Conservation (phyloP, 352 stramenopile genomes). For the Phytophthora macrochlamydospora region DNA sequence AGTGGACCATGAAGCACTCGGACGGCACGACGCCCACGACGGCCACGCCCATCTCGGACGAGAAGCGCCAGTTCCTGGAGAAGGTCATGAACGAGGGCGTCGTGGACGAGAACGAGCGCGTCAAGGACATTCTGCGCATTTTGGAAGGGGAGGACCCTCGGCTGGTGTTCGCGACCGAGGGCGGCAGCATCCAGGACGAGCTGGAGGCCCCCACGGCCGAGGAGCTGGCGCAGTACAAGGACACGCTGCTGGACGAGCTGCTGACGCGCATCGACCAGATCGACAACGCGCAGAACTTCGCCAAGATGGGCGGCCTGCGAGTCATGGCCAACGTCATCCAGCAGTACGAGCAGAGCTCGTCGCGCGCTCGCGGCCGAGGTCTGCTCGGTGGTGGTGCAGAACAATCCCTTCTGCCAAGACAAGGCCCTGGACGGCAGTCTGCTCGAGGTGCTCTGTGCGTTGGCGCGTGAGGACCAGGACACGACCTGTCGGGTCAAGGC, state of each 20-base stretch:
- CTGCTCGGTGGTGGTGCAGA: slow-evolving; percentile 83
- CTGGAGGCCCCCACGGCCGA: slow-evolving; percentile 49
- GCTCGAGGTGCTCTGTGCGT: slow-evolving; percentile 68
- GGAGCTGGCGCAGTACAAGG: slow-evolving; percentile 82
- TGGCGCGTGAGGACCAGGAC: slow-evolving; percentile 63
- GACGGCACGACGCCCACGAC: slow-evolving; percentile 76
- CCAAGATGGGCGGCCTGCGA: slow-evolving; percentile 79
- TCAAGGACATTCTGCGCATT: slow-evolving; percentile 86
- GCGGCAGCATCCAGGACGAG: slow-evolving; percentile 43
- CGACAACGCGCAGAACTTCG: slow-evolving; percentile 89
- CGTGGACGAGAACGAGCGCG: slow-evolving; percentile 85
- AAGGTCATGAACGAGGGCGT: slow-evolving; percentile 86
- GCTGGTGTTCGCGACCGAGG: slow-evolving; percentile 61
- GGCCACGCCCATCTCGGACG: slow-evolving; percentile 71
- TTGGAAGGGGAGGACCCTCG: slow-evolving; percentile 76
- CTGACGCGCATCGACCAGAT: slow-evolving; percentile 88
- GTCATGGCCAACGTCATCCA: slow-evolving; percentile 69
- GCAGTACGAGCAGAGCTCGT: slow-evolving; percentile 50
- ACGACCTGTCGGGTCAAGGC: slow-evolving; percentile 79
- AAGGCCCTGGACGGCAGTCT: slow-evolving; percentile 63
- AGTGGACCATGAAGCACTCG: slow-evolving; percentile 89
- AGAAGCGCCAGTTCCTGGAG: slow-evolving; percentile 82
- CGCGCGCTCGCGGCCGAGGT: slow-evolving; percentile 79
- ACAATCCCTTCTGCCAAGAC: slow-evolving; percentile 86
- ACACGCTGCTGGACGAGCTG: slow-evolving; percentile 82